Base-by-base conservation (phyloP, 1,284 basidiomycete genomes). In the Malassezia dermatis region DNA sequence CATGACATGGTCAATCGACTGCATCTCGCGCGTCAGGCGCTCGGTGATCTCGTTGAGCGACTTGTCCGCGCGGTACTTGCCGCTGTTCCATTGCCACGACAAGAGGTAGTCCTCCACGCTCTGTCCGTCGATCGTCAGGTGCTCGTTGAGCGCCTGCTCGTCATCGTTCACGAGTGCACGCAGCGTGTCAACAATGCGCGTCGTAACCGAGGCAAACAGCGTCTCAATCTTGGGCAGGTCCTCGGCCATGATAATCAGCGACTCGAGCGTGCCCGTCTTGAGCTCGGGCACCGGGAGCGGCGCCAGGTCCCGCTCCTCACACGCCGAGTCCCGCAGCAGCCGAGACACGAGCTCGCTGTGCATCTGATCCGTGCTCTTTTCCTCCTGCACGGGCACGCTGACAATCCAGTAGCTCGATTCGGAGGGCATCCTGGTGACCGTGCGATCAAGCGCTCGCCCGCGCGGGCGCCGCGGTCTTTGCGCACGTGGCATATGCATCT, bases 111-210 rank as follows among this genome's bases (percentile, higher is more conserved):
- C 82, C 62, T 94, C 89, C 2, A 88, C 81, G 34, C 79, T 80
- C 57, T 81, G 79, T 69, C 94, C 89, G 65, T 94, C 86, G 21
- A 96, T 84, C 39, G 86, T 79, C 26, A 85, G 79, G 71, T 95
- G 89, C 72, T 89, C 87, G 19, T 81, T 78, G 31, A 95, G 81
- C 75, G 89, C 89, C 39, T 80, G 73, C 10, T 86, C 82, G 71
- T 94, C 89, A 66, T 94, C 90, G 71, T 89, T 90, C 51, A 93
- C 78, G 51, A 98, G 81, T 62, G 86, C 88, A 44, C 90, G 86
- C 47, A 96, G 81, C 0, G 89, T 91, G 71, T 98, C 94, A 56
- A 96, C 88, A 23, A 86, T 86, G 80, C 95, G 96, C 59, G 86
- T 86, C 56, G 93, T 86, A 11, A 84, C 83, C 21, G 82, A 78